Percentiles rank a stretch among this genome's conserved stretches.
These are phyloP conservation scores for Saitozyma sp. DNA, from an alignment of 768 basidiomycete genomes.

Conservation along the genomic window DNA sequence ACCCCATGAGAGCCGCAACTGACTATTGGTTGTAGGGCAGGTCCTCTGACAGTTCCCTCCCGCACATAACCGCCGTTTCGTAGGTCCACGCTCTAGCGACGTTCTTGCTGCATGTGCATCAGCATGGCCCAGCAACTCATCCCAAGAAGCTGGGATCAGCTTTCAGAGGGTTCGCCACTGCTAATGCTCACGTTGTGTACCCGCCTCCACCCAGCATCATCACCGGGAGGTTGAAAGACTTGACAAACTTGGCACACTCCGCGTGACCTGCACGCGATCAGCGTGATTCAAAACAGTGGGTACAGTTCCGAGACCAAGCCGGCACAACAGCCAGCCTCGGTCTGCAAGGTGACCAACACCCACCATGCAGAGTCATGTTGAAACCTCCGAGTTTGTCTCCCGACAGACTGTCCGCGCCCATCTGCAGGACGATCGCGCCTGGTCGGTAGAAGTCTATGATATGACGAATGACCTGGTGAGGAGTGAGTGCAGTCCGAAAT, in stretches of 20 bases:
- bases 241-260: conserved; percentile 81
- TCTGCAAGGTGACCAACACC: conserved; percentile 11
- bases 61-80: conserved; percentile 94
- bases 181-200: conserved; percentile 68
- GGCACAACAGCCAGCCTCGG: background rate
- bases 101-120: conserved; percentile 62
- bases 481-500: background rate
- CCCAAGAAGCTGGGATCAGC: background rate
- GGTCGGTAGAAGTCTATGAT: conserved; percentile 87
- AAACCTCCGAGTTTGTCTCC: conserved; percentile 95
- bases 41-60: conserved; percentile 63
- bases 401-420: conserved; percentile 91
- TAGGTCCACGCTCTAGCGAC: conserved; percentile 93
- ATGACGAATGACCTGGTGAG: conserved; percentile 69
- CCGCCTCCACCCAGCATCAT: conserved; percentile 94
- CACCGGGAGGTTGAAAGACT: conserved; percentile 76
- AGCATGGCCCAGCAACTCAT: background rate
- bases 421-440: conserved; percentile 84
- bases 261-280: conserved; percentile 67
- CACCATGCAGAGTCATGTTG: conserved; percentile 83
- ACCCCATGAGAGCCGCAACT: conserved; percentile 9
- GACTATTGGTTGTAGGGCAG: conserved; percentile 54
- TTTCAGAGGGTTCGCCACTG: too few species aligned
- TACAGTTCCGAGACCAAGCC: background rate
- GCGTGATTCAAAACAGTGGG: background rate